These are phyloP conservation scores for Ustilago trichophora DNA, from an alignment of 1,284 basidiomycete genomes.

Conservation along the genomic window DNA sequence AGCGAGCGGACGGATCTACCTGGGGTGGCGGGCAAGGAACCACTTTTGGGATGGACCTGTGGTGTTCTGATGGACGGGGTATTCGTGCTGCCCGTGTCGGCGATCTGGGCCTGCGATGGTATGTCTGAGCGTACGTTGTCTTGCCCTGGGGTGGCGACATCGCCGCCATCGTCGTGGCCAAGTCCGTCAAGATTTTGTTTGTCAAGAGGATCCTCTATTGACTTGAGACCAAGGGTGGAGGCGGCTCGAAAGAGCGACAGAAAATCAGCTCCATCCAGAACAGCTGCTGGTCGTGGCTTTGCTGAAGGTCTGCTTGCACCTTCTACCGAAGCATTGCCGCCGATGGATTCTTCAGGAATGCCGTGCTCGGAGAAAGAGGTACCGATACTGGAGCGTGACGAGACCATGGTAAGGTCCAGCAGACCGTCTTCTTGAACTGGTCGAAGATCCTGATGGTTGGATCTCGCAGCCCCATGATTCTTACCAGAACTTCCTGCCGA, in stretches of 20 bases:
- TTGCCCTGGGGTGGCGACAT: slow-evolving; percentile 18
- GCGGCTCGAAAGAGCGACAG: slow-evolving; percentile 29
- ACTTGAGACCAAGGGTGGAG: slow-evolving; percentile 15
- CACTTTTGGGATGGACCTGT: slow-evolving; percentile 22
- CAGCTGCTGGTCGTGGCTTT: slow-evolving; percentile 7
- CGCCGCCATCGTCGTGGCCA: background rate
- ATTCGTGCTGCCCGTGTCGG: slow-evolving; percentile 18
- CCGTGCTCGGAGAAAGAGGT: slow-evolving; percentile 21
- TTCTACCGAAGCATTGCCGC: slow-evolving; percentile 12
- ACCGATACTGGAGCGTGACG: slow-evolving; percentile 34
- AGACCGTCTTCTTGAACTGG: slow-evolving; percentile 45
- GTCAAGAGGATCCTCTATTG: slow-evolving; percentile 5
- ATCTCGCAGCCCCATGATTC: slow-evolving; percentile 1
- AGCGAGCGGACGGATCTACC: slow-evolving; percentile 27
- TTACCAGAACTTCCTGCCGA: slow-evolving; percentile 34
- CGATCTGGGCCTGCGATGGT: slow-evolving; percentile 6
- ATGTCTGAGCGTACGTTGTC: slow-evolving; percentile 4
- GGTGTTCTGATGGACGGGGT: slow-evolving; percentile 29
- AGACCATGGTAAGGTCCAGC: slow-evolving; percentile 28
- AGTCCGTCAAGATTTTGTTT: background rate
- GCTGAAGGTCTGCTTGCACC: slow-evolving; percentile 9
- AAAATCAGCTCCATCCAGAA: slow-evolving; percentile 25
- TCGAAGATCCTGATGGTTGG: slow-evolving; percentile 25
- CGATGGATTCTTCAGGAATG: slow-evolving; percentile 13
- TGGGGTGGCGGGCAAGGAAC: slow-evolving; percentile 27